These are phyloP conservation scores for Gautieria morchelliformis DNA, from an alignment of 768 basidiomycete species.

Conservation along the genomic window DNA sequence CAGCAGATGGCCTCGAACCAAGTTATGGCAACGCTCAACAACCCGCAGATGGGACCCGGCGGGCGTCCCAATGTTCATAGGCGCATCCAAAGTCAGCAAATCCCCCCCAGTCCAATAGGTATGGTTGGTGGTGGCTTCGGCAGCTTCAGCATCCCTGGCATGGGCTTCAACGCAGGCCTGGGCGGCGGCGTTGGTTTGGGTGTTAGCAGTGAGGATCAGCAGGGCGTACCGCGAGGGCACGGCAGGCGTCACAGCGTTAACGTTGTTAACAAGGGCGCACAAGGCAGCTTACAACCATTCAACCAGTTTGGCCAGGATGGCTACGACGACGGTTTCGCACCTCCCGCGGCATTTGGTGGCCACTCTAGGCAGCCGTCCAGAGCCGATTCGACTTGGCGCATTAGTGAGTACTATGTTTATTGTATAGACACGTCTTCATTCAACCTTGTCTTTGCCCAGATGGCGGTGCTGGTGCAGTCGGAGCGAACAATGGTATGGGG, in stretches of 20 bases:
- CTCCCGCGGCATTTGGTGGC: constrained; percentile 47
- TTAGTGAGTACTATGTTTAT: constrained; percentile 46
- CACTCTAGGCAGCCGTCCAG: constrained; percentile 71
- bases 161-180: constrained; percentile 50
- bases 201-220: constrained; percentile 50
- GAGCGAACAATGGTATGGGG: constrained; percentile 52
- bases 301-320: constrained; percentile 42
- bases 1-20: constrained; percentile 85
- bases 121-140: constrained; percentile 29
- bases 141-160: constrained; percentile 33
- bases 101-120: constrained; percentile 50
- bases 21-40: constrained; percentile 64
- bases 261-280: constrained; percentile 62
- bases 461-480: constrained; percentile 63
- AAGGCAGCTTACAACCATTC: constrained; percentile 37
- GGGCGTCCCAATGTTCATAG: constrained; percentile 49
- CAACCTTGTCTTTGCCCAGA: constrained; percentile 4
- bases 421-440: not conserved
- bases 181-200: constrained; percentile 44
- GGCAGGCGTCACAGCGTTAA: constrained; percentile 88
- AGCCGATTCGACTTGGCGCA: constrained; percentile 80
- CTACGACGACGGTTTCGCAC: constrained; percentile 75
- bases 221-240: constrained; percentile 71
- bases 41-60: constrained; percentile 48
- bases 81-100: constrained; percentile 63